phyloP scores from a whole-genome alignment of 331 rosid genomes.

The Rosa hybrid region DNA sequence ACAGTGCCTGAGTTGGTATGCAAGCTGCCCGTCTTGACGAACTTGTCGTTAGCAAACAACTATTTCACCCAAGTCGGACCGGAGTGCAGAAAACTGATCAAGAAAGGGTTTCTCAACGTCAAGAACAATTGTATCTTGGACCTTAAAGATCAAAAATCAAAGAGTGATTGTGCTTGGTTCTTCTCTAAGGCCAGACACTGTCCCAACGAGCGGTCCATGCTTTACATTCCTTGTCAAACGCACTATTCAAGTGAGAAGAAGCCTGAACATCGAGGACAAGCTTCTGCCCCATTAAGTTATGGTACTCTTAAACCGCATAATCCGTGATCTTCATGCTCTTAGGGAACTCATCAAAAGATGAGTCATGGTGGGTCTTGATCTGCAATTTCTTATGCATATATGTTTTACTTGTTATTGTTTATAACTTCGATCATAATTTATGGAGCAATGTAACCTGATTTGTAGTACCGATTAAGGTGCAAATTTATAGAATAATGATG shows the following conservation, averaged over 20 bases:
- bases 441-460: background rate
- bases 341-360: background rate
- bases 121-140: constrained; percentile 42
- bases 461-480: background rate
- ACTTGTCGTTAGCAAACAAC: constrained; percentile 37
- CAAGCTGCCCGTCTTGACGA: constrained; percentile 27
- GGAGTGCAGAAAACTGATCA: constrained; percentile 40
- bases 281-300: constrained; percentile 47
- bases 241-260: background rate
- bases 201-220: constrained; percentile 16
- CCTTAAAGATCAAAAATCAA: constrained; percentile 38
- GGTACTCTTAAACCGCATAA: constrained; percentile 47
- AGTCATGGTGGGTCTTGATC: background rate
- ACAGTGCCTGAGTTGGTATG: constrained; percentile 58
- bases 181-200: constrained; percentile 22
- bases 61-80: constrained; percentile 59
- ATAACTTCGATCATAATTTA: background rate
- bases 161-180: constrained; percentile 33
- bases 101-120: constrained; percentile 35
- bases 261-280: background rate
- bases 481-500: constrained; percentile 3
- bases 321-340: constrained; percentile 14
- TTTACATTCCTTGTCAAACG: constrained; percentile 40
- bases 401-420: background rate
- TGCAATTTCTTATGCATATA: background rate